Percentiles rank a stretch among this genome's conserved stretches.
phyloP scores from a whole-genome alignment of 2,329 filamentous ascomycete species.

The Lecanicillium sp. region DNA sequence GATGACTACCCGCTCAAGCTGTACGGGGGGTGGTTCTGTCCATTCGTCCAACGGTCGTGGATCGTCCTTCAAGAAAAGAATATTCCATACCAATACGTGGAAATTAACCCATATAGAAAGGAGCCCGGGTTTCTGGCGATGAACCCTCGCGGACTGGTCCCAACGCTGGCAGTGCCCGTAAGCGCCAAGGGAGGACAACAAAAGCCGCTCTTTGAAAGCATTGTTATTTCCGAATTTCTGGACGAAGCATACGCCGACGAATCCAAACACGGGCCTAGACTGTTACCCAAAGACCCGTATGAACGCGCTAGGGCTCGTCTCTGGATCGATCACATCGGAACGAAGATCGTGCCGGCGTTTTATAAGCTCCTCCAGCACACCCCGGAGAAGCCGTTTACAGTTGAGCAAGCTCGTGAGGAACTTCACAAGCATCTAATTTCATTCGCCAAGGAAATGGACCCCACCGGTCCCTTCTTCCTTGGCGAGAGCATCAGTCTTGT shows the following conservation, averaged over 20 bases:
- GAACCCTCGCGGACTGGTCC: constrained; percentile 70
- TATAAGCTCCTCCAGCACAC: constrained; percentile 56
- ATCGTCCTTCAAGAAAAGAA: constrained; percentile 66
- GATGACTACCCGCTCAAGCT: constrained; percentile 50
- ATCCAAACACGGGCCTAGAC: constrained; percentile 28
- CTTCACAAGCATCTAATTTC: constrained; percentile 52
- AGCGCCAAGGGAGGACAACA: constrained; percentile 20
- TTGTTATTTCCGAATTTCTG: constrained; percentile 66
- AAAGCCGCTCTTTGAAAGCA: constrained; percentile 65
- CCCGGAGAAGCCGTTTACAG: constrained; percentile 35
- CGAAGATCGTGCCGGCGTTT: constrained; percentile 59
- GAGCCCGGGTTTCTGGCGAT: constrained; percentile 57
- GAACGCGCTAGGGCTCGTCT: constrained; percentile 57
- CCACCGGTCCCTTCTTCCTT: constrained; percentile 54
- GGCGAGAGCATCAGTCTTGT: constrained; percentile 57
- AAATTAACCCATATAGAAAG: constrained; percentile 75
- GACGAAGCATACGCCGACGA: constrained; percentile 58
- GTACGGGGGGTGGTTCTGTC: constrained; percentile 70
- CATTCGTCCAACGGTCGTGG: constrained; percentile 64
- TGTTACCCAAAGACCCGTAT: constrained; percentile 57
- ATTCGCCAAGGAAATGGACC: constrained; percentile 55
- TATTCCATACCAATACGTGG: constrained; percentile 67
- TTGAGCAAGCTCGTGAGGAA: constrained; percentile 48
- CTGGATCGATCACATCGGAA: constrained; percentile 67
- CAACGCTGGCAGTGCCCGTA: constrained; percentile 51